phyloP scores from a whole-genome alignment of 768 basidiomycete genomes.

The Termitomyces heimii region DNA sequence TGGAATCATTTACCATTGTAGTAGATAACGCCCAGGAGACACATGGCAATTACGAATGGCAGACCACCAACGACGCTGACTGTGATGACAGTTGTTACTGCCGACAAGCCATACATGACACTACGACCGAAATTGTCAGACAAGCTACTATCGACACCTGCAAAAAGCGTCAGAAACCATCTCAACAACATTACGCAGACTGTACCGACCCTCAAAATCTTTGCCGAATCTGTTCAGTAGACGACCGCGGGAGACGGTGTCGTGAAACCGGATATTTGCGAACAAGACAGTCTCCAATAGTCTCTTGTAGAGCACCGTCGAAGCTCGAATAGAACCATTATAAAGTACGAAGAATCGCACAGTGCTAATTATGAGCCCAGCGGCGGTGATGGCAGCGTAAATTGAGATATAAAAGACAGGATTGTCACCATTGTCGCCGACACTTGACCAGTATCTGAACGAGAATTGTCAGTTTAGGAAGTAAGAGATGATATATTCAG shows the following conservation, averaged over 20 bases:
- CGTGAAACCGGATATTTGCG: conserved; percentile 88
- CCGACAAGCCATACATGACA: conserved; percentile 63
- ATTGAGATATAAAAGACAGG: conserved; percentile 62
- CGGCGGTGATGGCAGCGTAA: conserved; percentile 49
- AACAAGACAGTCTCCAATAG: conserved; percentile 80
- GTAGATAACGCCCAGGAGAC: conserved; percentile 56
- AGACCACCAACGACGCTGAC: conserved; percentile 75
- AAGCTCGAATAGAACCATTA: conserved; percentile 77
- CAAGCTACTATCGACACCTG: conserved; percentile 76
- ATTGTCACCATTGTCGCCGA: conserved; percentile 32
- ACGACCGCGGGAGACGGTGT: conserved; percentile 83
- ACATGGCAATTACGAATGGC: conserved; percentile 60
- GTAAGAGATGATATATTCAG: not conserved
- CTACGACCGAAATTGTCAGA: conserved; percentile 85
- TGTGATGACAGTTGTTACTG: conserved; percentile 63
- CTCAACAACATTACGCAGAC: not conserved
- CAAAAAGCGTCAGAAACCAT: not conserved
- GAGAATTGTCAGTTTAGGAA: not conserved
- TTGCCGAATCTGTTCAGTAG: conserved; percentile 83
- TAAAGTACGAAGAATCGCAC: conserved; percentile 72
- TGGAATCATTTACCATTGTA: conserved; percentile 50
- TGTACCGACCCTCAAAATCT: conserved; percentile 69
- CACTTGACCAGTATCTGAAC: conserved; percentile 51
- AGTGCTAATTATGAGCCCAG: conserved; percentile 48
- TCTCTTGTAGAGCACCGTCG: conserved; percentile 66